Evolutionary conservation across 202 grass and related monocot species (phyloP).

Genomic region (Carex arenaria): DNA sequence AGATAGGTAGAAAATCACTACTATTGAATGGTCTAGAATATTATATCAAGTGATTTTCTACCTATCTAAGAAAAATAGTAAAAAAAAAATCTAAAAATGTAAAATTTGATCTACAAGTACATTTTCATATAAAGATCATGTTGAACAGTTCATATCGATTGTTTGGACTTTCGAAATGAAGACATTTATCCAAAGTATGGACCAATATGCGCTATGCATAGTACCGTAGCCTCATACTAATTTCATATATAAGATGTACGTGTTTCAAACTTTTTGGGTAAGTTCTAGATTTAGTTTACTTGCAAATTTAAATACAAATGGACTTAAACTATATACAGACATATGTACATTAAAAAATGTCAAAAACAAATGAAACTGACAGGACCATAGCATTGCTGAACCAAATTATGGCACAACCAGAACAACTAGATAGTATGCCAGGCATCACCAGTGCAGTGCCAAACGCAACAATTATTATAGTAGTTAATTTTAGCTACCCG

Average conservation of each 20-base stretch:
- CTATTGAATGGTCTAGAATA: too few species aligned
- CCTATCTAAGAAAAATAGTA: too few species aligned
- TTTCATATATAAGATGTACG: conserved; percentile 9
- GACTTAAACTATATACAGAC: not conserved
- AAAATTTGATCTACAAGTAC: too few species aligned
- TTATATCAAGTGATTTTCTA: too few species aligned
- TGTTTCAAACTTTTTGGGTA: not conserved
- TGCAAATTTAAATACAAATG: conserved; percentile 1
- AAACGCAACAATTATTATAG: not conserved
- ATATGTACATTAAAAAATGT: not conserved
- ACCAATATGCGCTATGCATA: too few species aligned
- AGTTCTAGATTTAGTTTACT: not conserved
- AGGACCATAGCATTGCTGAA: not conserved
- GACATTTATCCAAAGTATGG: too few species aligned
- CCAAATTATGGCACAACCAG: not conserved
- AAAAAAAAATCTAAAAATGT: too few species aligned
- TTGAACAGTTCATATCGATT: too few species aligned
- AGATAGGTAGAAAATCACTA: too few species aligned
- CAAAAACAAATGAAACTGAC: not conserved
- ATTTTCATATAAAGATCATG: too few species aligned
- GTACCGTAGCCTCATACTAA: too few species aligned
- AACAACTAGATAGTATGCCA: not conserved
- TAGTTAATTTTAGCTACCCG: not conserved
- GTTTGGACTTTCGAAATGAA: too few species aligned
- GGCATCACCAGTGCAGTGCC: not conserved